phyloP scores from a whole-genome alignment of 345 rosid genomes.

The Eucalyptus urophylla region DNA sequence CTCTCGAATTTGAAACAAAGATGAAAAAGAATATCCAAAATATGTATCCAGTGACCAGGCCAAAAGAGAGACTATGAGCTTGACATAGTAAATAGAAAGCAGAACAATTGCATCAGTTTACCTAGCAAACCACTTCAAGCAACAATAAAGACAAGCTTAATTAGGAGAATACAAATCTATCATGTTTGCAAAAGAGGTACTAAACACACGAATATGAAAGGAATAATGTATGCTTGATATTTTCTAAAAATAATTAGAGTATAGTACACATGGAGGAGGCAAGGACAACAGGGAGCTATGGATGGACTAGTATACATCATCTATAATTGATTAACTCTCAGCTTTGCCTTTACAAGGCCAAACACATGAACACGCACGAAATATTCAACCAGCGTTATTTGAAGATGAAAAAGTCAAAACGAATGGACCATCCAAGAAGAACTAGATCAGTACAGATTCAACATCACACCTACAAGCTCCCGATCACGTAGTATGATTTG shows the following conservation, averaged over 20 bases:
- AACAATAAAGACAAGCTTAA: background rate
- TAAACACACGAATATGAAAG: background rate
- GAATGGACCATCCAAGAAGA: background rate
- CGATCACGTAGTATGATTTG: background rate
- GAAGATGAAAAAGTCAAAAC: background rate
- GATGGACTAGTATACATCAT: background rate
- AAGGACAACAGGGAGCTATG: background rate
- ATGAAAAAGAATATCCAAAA: background rate
- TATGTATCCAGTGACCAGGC: background rate
- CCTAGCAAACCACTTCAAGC: background rate
- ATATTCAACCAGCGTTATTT: background rate
- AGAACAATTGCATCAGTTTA: background rate
- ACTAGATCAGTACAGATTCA: background rate
- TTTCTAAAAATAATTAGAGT: background rate
- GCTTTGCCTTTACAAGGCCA: background rate
- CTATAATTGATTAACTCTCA: background rate
- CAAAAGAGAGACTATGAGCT: background rate
- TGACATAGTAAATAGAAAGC: background rate
- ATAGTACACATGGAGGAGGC: background rate
- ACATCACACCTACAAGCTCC: background rate
- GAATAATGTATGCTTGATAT: background rate
- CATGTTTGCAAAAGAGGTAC: background rate
- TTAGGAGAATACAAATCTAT: background rate
- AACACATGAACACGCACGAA: background rate
- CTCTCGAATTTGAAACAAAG: background rate